Conservation (phyloP, 208 protist genomes). For the Entamoeba moshkovskii region DNA sequence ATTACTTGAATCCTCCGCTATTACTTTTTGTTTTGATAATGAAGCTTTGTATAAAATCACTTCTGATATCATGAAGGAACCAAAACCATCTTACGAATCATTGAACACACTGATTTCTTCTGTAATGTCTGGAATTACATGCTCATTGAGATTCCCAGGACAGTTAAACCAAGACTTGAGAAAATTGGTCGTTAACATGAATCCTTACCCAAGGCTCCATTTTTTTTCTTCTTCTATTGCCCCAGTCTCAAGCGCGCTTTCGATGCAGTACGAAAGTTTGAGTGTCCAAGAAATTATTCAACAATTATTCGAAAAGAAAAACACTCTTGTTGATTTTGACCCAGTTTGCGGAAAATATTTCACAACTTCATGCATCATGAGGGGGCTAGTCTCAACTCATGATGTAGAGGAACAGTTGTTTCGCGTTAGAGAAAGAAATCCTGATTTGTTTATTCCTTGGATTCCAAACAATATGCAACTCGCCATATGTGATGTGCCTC, state of each 20-base stretch:
- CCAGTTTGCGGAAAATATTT: slow-evolving; percentile 51
- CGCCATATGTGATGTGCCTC: slow-evolving; percentile 67
- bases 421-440: slow-evolving; percentile 51
- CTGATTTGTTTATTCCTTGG: slow-evolving; percentile 54
- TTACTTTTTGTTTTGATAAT: slow-evolving; percentile 50
- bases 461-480: slow-evolving; percentile 70
- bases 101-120: slow-evolving; percentile 53
- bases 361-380: slow-evolving; percentile 62
- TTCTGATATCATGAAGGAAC: slow-evolving; percentile 50
- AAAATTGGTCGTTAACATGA: slow-evolving; percentile 47
- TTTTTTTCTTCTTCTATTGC: slow-evolving; percentile 59
- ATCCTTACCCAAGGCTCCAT: slow-evolving; percentile 59
- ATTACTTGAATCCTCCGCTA: slow-evolving; percentile 9
- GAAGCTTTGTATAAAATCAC: slow-evolving; percentile 60
- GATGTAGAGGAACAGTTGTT: slow-evolving; percentile 57
- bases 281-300: slow-evolving; percentile 53
- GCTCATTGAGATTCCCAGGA: slow-evolving; percentile 54
- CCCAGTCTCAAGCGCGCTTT: slow-evolving; percentile 39
- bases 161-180: slow-evolving; percentile 58
- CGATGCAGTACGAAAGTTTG: slow-evolving; percentile 40
- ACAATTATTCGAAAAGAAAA: slow-evolving; percentile 56
- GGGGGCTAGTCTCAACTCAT: slow-evolving; percentile 59
- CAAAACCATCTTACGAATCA: slow-evolving; percentile 51
- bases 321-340: slow-evolving; percentile 58
- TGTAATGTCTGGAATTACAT: slow-evolving; percentile 58